phyloP scores from a whole-genome alignment of 805 yeast species.

The Suhomyces canberraensis region DNA sequence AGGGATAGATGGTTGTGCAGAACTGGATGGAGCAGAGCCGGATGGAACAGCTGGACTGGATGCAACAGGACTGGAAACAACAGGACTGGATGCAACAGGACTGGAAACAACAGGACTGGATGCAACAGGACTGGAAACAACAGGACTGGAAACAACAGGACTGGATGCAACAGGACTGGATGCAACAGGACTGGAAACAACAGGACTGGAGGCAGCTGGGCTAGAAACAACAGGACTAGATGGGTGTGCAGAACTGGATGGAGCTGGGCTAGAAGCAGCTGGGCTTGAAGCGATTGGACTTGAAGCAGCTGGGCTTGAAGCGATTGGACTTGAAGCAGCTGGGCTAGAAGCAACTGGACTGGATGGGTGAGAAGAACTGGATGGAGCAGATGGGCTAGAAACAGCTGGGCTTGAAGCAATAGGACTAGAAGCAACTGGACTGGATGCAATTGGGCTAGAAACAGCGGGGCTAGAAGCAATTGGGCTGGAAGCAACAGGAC shows the following conservation, averaged over 20 bases:
- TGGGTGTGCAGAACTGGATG: not conserved
- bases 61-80: no score
- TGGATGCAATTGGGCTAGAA: not conserved
- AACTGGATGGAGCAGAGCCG: no score
- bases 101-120: no score
- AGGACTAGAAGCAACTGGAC: not conserved
- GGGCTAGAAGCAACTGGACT: not conserved
- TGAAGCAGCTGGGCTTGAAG: slow-evolving; percentile 1
- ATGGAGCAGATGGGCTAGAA: not conserved
- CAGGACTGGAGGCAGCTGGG: not conserved
- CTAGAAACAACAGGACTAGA: not conserved
- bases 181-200: not conserved
- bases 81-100: no score
- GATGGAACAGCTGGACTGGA: no score
- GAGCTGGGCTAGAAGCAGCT: not conserved
- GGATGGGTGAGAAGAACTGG: not conserved
- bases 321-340: not conserved
- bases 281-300: not conserved
- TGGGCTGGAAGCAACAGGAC: no score
- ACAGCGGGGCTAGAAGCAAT: no score
- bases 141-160: not conserved
- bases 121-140: not conserved
- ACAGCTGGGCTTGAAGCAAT: not conserved
- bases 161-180: not conserved
- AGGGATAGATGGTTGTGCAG: no score